A percentile compares a stretch with the other conserved stretches of the same genome.
Evolutionary conservation across 306 rosid genomes (phyloP).

Genomic region (Lathyrus oleraceus): DNA sequence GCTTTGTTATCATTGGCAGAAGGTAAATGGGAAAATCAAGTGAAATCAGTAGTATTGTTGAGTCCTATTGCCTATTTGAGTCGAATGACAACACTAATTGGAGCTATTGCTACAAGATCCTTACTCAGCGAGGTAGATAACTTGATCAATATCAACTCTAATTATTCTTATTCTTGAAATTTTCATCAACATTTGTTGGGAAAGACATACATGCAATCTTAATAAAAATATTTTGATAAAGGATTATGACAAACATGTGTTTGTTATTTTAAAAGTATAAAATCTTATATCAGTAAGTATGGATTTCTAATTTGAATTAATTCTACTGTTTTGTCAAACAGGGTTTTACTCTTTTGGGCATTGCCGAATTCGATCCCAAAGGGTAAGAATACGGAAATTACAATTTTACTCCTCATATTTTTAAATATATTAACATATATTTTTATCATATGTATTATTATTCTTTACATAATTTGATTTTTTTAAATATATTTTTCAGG

Average conservation of each 20-base stretch:
- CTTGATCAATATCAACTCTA: too few species aligned
- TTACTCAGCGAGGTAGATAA: constrained; percentile 57
- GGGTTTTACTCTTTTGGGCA: constrained; percentile 33
- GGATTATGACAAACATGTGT: too few species aligned
- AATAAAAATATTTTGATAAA: too few species aligned
- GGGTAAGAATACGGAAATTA: constrained; percentile 41
- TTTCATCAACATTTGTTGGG: too few species aligned
- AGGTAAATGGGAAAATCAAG: constrained; percentile 51
- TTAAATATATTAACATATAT: background rate
- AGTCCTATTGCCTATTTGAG: constrained; percentile 83
- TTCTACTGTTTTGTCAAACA: constrained; percentile 31
- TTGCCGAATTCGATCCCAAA: constrained; percentile 67
- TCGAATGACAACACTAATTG: constrained; percentile 59
- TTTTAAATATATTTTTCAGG: background rate
- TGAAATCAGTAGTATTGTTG: constrained; percentile 65
- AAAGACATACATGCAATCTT: too few species aligned
- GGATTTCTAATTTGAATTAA: background rate
- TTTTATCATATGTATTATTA: background rate
- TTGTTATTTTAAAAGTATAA: too few species aligned
- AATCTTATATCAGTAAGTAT: background rate
- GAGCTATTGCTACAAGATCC: constrained; percentile 49
- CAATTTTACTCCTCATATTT: background rate
- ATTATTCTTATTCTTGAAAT: too few species aligned
- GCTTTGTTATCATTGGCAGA: constrained; percentile 61
- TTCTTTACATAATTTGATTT: background rate